phyloP scores from a whole-genome alignment of 2,329 filamentous ascomycete species.

The Phoma sp. region DNA sequence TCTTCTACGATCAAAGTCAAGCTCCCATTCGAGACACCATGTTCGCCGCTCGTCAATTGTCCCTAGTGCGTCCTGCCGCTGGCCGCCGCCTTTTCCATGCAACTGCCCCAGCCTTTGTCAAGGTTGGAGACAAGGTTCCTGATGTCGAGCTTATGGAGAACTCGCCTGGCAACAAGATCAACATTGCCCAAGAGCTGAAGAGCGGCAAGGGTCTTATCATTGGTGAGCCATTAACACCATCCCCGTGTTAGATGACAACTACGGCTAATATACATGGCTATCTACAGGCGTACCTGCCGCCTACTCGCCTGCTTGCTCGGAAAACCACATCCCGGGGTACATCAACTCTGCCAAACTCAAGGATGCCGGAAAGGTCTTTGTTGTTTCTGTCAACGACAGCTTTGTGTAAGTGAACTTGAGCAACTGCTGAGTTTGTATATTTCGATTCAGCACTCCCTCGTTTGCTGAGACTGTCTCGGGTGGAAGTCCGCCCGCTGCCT shows the following conservation, averaged over 20 bases:
- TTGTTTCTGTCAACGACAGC: slow-evolving; percentile 90
- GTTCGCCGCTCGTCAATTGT: slow-evolving; percentile 35
- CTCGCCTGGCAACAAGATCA: slow-evolving; percentile 91
- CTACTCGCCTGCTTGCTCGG: slow-evolving; percentile 65
- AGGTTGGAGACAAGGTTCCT: slow-evolving; percentile 80
- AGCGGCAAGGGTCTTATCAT: slow-evolving; percentile 78
- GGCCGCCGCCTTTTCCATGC: slow-evolving; percentile 64
- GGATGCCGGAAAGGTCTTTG: slow-evolving; percentile 82
- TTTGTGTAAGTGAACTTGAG: slow-evolving; percentile 73
- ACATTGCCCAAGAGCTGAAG: slow-evolving; percentile 75
- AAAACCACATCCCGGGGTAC: slow-evolving; percentile 82
- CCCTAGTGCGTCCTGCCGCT: slow-evolving; percentile 25
- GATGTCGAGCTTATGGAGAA: slow-evolving; percentile 78
- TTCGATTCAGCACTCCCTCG: slow-evolving; percentile 6
- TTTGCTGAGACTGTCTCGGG: slow-evolving; percentile 23
- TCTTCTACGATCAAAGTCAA: slow-evolving; percentile 4
- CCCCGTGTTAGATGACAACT: neutral
- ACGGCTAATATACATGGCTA: slow-evolving; percentile 7
- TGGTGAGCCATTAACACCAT: slow-evolving; percentile 30
- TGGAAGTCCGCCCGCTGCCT: slow-evolving; percentile 9
- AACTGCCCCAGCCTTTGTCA: slow-evolving; percentile 67
- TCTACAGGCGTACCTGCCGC: slow-evolving; percentile 50
- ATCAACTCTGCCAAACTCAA: slow-evolving; percentile 79
- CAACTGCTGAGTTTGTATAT: slow-evolving; percentile 5
- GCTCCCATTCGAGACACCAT: slow-evolving; percentile 18